Evolutionary conservation across 495 filamentous ascomycete genomes (phyloP).

Genomic region (Aspergillus biplanus): DNA sequence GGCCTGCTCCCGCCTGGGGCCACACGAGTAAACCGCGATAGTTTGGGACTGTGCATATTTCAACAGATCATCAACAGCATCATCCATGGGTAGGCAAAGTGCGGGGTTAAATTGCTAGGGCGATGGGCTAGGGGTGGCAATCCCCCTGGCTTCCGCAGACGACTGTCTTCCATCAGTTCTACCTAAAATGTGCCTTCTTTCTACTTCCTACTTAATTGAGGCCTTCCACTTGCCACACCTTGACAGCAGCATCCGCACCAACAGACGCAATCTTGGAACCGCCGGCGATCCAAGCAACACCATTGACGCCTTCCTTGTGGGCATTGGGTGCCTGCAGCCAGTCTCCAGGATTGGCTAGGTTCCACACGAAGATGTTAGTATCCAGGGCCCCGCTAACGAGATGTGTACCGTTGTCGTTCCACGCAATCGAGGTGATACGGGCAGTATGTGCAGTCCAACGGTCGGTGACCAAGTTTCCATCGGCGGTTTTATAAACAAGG

Average conservation of each 20-base stretch:
- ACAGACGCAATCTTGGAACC: conserved; percentile 72
- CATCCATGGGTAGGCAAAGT: not conserved
- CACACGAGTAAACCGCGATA: not conserved
- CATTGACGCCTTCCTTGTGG: conserved; percentile 94
- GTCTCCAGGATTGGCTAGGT: conserved; percentile 77
- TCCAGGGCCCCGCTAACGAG: conserved; percentile 86
- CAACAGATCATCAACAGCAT: not conserved
- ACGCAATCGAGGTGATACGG: conserved; percentile 79
- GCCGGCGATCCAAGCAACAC: conserved; percentile 78
- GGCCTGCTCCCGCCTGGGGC: not conserved
- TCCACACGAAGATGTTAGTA: conserved; percentile 92
- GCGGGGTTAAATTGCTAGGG: not conserved
- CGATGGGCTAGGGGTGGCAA: no score
- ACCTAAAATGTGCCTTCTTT: not conserved
- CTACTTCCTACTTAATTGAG: conserved; percentile 44
- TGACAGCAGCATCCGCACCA: conserved; percentile 87
- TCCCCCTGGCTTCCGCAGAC: no score
- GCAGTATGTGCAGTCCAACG: conserved; percentile 94
- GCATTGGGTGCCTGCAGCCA: conserved; percentile 79
- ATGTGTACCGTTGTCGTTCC: conserved; percentile 75
- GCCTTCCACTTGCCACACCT: conserved; percentile 81
- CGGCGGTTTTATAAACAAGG: conserved; percentile 63
- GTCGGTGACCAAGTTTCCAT: conserved; percentile 53
- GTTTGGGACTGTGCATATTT: no score
- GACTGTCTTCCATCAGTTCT: not conserved